Base-by-base conservation (phyloP, 2,329 filamentous ascomycete species). In the Biscogniauxia marginata region DNA sequence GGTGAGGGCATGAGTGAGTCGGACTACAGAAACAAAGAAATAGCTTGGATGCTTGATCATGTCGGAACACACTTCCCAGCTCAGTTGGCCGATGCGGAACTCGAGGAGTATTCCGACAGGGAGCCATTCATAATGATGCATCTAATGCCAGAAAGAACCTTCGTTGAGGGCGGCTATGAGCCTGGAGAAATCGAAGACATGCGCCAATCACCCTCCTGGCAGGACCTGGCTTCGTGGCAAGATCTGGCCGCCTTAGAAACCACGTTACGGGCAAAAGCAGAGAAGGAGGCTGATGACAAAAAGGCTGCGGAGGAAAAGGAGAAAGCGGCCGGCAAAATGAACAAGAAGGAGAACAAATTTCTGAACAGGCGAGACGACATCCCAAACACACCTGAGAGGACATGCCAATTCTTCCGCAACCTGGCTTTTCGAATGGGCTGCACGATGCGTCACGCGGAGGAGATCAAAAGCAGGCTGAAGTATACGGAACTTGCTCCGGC, bases 391-490 rank as follows among this genome's bases (percentile, higher is more conserved):
- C 63, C 63, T 9, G 67, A 65, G 53, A 67, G 44, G 50, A 70
- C 64, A 6, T 56, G 44, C 6, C 65, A 68, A 23, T 71, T 71
- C 57, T 65, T 72, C 54, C 67, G 68, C 51, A 67, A 71, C 21
- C 62, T 77, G 19, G 74, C 70, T 20, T 77, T 70, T 57, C 74
- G 76, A 43, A 68, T 78, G 55, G 76, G 76, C 22, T 60, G 63
- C 46, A 75, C 74, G 13, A 57, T 72, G 49, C 56, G 60, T 16
- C 64, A 70, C 43, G 63, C 58, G 18, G 39, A 62, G 3, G 43
- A 56, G n/a, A 63, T 69, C 34, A 61, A 58, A 46, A 43, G 54
- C n/a, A 56, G 65, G 46, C 55, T 66, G 43, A 56, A 58, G 49
- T 62, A 61, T 53, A 34, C 60, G 8, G 58, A 56, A 24, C 25